phyloP scores from a whole-genome alignment of 768 basidiomycete species.

The Boletus insuetus region DNA sequence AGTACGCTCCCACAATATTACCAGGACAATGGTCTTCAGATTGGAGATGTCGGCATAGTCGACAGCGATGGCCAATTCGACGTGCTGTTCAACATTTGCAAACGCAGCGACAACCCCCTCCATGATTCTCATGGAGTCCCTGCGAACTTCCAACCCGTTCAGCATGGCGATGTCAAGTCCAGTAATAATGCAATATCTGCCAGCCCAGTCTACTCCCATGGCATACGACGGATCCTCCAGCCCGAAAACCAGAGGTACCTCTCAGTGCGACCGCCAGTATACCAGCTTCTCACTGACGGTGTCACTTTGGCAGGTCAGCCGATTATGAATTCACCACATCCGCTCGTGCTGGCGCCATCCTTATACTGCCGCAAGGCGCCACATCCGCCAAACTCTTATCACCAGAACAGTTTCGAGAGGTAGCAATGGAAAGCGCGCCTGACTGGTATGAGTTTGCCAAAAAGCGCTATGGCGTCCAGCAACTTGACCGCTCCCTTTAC shows the following conservation, averaged over 20 bases:
- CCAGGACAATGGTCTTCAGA: not conserved
- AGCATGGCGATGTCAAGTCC: not conserved
- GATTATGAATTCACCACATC: not conserved
- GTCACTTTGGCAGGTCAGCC: not conserved
- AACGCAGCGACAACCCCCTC: not conserved
- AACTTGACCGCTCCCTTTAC: not conserved
- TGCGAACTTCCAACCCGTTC: not conserved
- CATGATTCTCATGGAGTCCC: not conserved
- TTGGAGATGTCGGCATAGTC: not conserved
- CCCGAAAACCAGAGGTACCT: not conserved
- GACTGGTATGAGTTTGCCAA: not conserved
- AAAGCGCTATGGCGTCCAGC: not conserved
- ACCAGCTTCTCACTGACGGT: not conserved
- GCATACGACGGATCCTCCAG: not conserved
- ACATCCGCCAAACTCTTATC: not conserved
- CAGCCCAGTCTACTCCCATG: not conserved
- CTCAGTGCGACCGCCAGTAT: not conserved
- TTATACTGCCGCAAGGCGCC: not conserved
- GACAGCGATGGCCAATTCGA: not conserved
- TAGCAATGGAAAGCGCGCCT: not conserved
- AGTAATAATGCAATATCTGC: not conserved
- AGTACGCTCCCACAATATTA: not conserved
- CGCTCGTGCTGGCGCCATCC: not conserved
- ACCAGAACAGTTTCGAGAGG: not conserved
- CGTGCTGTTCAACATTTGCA: slow-evolving; percentile 1